Conservation (phyloP, 768 basidiomycete species). For the Pisolithus microcarpus region DNA sequence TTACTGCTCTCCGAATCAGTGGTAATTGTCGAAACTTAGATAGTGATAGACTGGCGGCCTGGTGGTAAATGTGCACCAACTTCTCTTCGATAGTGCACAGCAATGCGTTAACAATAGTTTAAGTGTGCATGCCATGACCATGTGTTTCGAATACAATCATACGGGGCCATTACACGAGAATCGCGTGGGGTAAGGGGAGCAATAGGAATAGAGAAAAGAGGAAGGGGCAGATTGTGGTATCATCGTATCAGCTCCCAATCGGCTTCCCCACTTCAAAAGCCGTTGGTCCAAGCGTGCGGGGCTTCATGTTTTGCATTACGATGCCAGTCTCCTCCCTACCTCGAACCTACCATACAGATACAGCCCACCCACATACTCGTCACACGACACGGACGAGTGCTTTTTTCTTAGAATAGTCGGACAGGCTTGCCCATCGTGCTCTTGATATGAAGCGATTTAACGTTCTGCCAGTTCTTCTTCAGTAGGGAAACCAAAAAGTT, state of each 20-base stretch:
- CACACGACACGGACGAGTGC: background rate
- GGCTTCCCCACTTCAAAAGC: slow-evolving; percentile 56
- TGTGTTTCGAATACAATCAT: background rate
- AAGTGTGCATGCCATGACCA: background rate
- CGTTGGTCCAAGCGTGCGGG: slow-evolving; percentile 99
- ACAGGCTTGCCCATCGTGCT: slow-evolving; percentile 98
- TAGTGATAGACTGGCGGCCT: no score
- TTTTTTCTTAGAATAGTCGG: slow-evolving; percentile 69
- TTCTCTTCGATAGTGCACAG: no score
- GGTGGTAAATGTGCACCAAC: no score
- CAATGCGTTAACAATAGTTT: no score
- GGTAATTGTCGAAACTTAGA: no score
- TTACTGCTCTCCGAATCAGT: no score
- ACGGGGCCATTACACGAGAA: background rate
- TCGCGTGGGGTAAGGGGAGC: background rate
- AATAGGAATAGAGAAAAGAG: slow-evolving; percentile 13
- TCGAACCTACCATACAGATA: slow-evolving; percentile 12
- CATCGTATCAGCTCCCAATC: slow-evolving; percentile 84
- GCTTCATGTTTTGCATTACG: slow-evolving; percentile 90
- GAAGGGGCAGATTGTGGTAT: slow-evolving; percentile 23
- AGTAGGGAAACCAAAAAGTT: slow-evolving; percentile 99
- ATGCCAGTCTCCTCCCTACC: slow-evolving; percentile 21
- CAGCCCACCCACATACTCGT: slow-evolving; percentile 1
- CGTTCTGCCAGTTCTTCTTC: slow-evolving; percentile 99
- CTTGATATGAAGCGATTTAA: slow-evolving; percentile 98